A percentile compares a stretch with the other conserved stretches of the same genome.
phyloP scores from a whole-genome alignment of 2,329 filamentous ascomycete genomes.

The Dendrostoma leiphaemia region DNA sequence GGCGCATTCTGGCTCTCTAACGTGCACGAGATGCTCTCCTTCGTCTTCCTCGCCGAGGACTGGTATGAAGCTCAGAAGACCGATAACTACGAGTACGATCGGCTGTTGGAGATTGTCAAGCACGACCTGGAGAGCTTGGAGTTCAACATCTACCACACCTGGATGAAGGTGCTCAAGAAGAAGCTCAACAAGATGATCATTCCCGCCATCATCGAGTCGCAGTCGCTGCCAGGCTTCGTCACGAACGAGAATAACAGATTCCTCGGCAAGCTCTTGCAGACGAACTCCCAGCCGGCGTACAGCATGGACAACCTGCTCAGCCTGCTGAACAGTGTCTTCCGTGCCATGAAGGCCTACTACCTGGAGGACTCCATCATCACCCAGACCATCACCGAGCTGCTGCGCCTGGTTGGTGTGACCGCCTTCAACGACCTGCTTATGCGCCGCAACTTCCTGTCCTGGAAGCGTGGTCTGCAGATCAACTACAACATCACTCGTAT shows the following conservation, averaged over 20 bases:
- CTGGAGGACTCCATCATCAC: constrained; percentile 94
- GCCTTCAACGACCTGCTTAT: constrained; percentile 98
- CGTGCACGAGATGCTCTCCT: constrained; percentile 99
- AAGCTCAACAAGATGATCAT: constrained; percentile 99
- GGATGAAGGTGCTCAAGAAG: constrained; percentile 99
- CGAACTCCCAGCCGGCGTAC: constrained; percentile 88
- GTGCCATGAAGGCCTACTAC: constrained; percentile 98
- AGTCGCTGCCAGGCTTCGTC: constrained; percentile 96
- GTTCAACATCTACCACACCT: constrained; percentile 99
- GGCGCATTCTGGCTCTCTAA: constrained; percentile 99
- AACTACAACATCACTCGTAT: constrained; percentile 99
- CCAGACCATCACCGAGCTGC: constrained; percentile 90
- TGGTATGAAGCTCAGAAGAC: constrained; percentile 99
- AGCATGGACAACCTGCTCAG: constrained; percentile 99
- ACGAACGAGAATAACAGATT: constrained; percentile 98
- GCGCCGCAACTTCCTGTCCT: constrained; percentile 96
- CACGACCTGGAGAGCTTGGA: constrained; percentile 97
- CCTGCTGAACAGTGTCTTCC: constrained; percentile 94
- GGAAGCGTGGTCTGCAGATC: constrained; percentile 98
- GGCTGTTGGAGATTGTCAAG: constrained; percentile 96
- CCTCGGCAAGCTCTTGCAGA: constrained; percentile 91
- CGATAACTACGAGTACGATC: constrained; percentile 98
- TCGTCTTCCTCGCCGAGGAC: constrained; percentile 97
- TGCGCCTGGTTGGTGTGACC: constrained; percentile 91
- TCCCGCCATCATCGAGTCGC: constrained; percentile 97